Evolutionary conservation across 495 filamentous ascomycete genomes (phyloP).

Genomic region (Neurospora africana): DNA sequence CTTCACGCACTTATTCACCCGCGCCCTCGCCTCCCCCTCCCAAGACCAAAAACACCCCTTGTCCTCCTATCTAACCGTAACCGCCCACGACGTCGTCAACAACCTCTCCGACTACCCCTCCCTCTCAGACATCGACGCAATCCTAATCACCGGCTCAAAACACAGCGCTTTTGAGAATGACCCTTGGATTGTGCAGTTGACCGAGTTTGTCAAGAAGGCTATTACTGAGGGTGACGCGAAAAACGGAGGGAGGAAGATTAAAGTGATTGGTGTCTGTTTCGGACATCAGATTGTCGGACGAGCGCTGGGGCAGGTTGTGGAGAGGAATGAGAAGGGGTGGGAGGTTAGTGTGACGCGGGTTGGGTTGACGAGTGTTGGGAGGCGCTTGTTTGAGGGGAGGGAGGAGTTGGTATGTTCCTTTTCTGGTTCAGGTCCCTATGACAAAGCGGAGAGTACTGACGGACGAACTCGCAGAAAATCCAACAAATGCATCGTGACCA

Average conservation of each 20-base stretch:
- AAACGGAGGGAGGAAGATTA: conserved; percentile 38
- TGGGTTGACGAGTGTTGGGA: conserved; percentile 58
- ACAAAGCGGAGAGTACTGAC: not conserved
- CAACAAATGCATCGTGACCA: conserved; percentile 89
- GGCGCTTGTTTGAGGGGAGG: conserved; percentile 53
- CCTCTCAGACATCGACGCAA: conserved; percentile 64
- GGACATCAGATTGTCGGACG: conserved; percentile 84
- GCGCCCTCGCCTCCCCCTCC: conserved; percentile 21
- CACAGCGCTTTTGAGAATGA: conserved; percentile 47
- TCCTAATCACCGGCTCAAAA: conserved; percentile 69
- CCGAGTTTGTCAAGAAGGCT: conserved; percentile 55
- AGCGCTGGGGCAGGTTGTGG: conserved; percentile 59
- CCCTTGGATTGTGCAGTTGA: conserved; percentile 67
- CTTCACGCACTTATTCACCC: conserved; percentile 52
- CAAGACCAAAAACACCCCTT: conserved; percentile 9
- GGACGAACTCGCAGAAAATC: conserved; percentile 29
- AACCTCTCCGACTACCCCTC: conserved; percentile 47
- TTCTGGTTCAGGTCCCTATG: not conserved
- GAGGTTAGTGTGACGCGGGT: conserved; percentile 67
- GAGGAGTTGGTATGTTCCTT: conserved; percentile 51
- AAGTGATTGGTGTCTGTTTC: conserved; percentile 75
- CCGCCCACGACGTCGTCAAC: conserved; percentile 58
- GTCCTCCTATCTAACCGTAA: conserved; percentile 43
- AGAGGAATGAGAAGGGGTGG: conserved; percentile 62
- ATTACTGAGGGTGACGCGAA: not conserved